Evolutionary conservation across 306 rosid species (phyloP).

Genomic region (Datisca glomerata): DNA sequence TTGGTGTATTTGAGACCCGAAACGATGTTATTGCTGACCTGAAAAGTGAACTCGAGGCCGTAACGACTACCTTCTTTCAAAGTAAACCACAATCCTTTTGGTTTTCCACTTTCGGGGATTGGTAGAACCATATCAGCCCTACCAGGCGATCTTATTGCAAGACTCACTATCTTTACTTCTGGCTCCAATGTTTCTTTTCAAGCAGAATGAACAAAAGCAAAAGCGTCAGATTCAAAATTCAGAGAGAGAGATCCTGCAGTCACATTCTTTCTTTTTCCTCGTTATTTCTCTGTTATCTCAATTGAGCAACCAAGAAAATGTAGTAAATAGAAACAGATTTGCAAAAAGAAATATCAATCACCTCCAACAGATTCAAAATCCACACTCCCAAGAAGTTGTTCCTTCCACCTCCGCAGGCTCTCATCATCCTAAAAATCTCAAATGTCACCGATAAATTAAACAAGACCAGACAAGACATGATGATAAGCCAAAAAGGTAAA

Average conservation of each 20-base stretch:
- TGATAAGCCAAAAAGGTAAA: background rate
- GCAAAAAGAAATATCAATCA: conserved; percentile 13
- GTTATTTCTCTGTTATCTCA: background rate
- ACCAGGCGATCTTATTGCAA: conserved; percentile 56
- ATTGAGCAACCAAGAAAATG: background rate
- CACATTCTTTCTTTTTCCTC: background rate
- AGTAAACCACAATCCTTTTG: conserved; percentile 82
- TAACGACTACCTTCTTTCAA: conserved; percentile 96
- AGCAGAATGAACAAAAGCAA: background rate
- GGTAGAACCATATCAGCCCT: conserved; percentile 71
- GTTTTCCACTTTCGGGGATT: conserved; percentile 67
- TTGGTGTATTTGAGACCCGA: conserved; percentile 90
- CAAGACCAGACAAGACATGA: background rate
- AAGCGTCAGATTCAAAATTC: too few relatives aligned
- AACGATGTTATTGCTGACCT: conserved; percentile 77
- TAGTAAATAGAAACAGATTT: conserved; percentile 4
- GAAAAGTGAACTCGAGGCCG: conserved; percentile 61
- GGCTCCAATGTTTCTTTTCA: conserved; percentile 69
- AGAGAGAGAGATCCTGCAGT: too few relatives aligned
- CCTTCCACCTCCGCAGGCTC: conserved; percentile 95
- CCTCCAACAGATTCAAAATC: conserved; percentile 83
- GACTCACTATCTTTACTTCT: conserved; percentile 79
- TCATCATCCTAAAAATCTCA: conserved; percentile 58
- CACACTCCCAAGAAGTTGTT: conserved; percentile 93
- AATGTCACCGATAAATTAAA: background rate